A percentile compares a stretch with the other conserved stretches of the same genome.
Conservation (phyloP, 495 filamentous ascomycete species). For the Clohesyomyces aquaticus region DNA sequence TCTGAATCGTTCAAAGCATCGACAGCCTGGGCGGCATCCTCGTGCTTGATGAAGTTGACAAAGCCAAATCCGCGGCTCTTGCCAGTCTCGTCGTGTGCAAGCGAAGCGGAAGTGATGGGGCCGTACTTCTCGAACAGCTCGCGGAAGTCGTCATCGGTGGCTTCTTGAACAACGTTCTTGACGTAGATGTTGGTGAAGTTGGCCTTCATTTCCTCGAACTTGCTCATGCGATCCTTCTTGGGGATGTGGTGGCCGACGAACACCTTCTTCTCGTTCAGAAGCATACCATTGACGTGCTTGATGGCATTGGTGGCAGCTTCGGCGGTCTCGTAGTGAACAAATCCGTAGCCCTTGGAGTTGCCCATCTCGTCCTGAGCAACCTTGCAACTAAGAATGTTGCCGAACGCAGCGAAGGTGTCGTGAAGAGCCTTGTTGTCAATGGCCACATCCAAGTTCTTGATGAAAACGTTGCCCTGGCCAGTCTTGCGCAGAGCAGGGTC, state of each 20-base stretch:
- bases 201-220: constrained; percentile 99
- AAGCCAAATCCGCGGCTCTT: constrained; percentile 98
- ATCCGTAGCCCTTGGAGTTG: constrained; percentile 97
- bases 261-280: constrained; percentile 99
- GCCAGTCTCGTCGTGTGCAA: constrained; percentile 85
- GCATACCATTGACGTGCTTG: constrained; percentile 99
- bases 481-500: constrained; percentile 99
- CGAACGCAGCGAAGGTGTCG: constrained; percentile 98
- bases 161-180: constrained; percentile 92
- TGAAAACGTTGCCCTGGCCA: constrained; percentile 99
- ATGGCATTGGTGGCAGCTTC: constrained; percentile 96
- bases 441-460: constrained; percentile 98
- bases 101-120: constrained; percentile 92
- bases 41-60: constrained; percentile 94
- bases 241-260: constrained; percentile 99
- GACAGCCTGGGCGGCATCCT: constrained; percentile 82
- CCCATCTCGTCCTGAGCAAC: constrained; percentile 96
- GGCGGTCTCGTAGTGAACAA: constrained; percentile 99
- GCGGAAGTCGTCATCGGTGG: constrained; percentile 92
- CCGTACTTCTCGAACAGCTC: constrained; percentile 88
- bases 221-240: constrained; percentile 99
- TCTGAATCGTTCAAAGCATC: constrained; percentile 91
- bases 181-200: constrained; percentile 99
- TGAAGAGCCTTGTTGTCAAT: constrained; percentile 99
- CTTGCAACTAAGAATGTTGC: constrained; percentile 99